A percentile compares a stretch with the other conserved stretches of the same genome.
phyloP scores from a whole-genome alignment of 139 green algal genomes.

The Limnomonas spitsbergensis region DNA sequence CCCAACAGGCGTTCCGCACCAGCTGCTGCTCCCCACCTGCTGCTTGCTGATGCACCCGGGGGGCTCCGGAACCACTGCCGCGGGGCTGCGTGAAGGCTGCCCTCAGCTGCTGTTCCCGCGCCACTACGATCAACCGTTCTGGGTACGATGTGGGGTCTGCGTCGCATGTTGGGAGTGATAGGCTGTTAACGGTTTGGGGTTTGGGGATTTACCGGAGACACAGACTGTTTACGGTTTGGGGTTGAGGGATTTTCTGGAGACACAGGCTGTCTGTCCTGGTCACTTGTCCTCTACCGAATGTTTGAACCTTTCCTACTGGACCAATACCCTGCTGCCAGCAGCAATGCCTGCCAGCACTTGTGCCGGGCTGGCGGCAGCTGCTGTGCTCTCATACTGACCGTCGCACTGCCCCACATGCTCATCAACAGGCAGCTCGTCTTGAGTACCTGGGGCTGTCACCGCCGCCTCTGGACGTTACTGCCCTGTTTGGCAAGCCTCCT shows the following conservation, averaged over 20 bases:
- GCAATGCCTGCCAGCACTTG: background rate
- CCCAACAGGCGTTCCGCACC: conserved; percentile 33
- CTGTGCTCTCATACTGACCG: background rate
- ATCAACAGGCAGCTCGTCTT: background rate
- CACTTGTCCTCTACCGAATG: background rate
- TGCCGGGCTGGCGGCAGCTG: background rate
- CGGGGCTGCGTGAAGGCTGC: conserved; percentile 27
- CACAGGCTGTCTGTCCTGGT: background rate
- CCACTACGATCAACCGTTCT: conserved; percentile 66
- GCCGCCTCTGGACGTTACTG: background rate
- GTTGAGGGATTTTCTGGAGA: background rate
- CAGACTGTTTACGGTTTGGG: no score
- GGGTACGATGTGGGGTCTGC: background rate
- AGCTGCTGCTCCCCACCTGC: conserved; percentile 47
- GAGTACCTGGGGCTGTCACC: background rate
- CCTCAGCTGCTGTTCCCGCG: conserved; percentile 55
- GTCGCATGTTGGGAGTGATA: background rate
- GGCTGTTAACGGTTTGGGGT: background rate
- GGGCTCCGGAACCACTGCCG: conserved; percentile 51
- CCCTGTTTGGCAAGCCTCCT: no score
- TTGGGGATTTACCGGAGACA: no score
- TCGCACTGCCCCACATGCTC: background rate
- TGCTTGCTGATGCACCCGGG: conserved; percentile 53
- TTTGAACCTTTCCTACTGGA: background rate
- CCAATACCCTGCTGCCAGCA: no score